Conservation (phyloP, 768 basidiomycete species). For the Cantharellus anzutake region DNA sequence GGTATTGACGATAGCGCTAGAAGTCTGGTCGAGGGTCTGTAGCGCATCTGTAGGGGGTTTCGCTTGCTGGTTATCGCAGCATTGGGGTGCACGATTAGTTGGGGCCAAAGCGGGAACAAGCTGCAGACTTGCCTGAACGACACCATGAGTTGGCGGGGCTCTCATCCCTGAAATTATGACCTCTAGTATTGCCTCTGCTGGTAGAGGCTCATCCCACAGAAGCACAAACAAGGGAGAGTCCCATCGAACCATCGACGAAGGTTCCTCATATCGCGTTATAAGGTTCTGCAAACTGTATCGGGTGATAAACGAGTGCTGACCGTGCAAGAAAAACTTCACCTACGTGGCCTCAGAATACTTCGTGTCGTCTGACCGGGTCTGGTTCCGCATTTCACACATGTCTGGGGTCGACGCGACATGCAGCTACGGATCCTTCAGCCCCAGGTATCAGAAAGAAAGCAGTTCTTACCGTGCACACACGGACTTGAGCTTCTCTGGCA, state of each 20-base stretch:
- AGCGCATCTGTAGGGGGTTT: constrained; percentile 83
- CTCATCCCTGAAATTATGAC: constrained; percentile 60
- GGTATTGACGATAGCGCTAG: constrained; percentile 46
- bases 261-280: constrained; percentile 80
- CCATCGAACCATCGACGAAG: constrained; percentile 97
- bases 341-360: constrained; percentile 60
- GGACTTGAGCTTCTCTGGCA: constrained; percentile 67
- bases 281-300: constrained; percentile 60
- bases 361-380: constrained; percentile 24
- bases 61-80: constrained; percentile 27
- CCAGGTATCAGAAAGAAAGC: background rate
- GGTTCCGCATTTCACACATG: constrained; percentile 62
- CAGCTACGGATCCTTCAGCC: constrained; percentile 27
- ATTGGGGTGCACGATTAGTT: background rate
- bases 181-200: constrained; percentile 57
- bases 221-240: constrained; percentile 88
- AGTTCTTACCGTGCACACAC: constrained; percentile 65
- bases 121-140: constrained; percentile 4
- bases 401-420: constrained; percentile 60
- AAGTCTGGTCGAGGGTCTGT: constrained; percentile 63
- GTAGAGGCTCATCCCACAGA: constrained; percentile 49
- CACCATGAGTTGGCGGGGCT: constrained; percentile 56
- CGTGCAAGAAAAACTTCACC: constrained; percentile 12
- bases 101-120: background rate
- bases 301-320: constrained; percentile 3